Evolutionary conservation across 257 asterid genomes (phyloP).

Genomic region (Primulina huaijiensis): DNA sequence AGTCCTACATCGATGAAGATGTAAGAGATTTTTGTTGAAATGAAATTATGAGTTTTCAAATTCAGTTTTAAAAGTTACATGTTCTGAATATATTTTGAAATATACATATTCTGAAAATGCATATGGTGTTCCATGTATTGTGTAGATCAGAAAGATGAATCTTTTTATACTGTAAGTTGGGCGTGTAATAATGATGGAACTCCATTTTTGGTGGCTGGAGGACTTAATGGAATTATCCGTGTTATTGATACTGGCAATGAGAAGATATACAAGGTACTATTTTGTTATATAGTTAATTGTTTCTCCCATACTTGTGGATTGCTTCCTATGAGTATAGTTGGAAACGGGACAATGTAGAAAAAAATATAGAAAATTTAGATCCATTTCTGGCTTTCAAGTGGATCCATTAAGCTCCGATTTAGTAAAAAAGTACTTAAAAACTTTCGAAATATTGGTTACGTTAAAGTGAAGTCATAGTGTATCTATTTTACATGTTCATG

Average conservation of each 20-base stretch:
- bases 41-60: too few species aligned
- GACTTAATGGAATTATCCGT: conserved; percentile 67
- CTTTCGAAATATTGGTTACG: too few species aligned
- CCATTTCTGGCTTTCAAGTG: too few species aligned
- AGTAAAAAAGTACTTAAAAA: too few species aligned
- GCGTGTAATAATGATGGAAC: conserved; percentile 84
- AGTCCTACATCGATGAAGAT: conserved; percentile 96
- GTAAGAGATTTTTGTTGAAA: conserved; percentile 40
- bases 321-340: background rate
- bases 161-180: conserved; percentile 96
- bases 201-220: conserved; percentile 37
- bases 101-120: conserved; percentile 32
- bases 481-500: too few species aligned
- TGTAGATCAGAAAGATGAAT: conserved; percentile 90
- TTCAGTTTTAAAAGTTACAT: too few species aligned
- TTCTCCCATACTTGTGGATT: background rate
- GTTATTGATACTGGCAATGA: conserved; percentile 88
- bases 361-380: background rate
- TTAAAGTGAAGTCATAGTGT: too few species aligned
- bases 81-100: too few species aligned
- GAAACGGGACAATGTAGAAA: background rate
- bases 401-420: too few species aligned
- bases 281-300: conserved; percentile 3
- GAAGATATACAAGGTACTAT: conserved; percentile 73
- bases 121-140: conserved; percentile 20